phyloP scores from a whole-genome alignment of 129 eudicot genomes.

The Ambrosia trifida region DNA sequence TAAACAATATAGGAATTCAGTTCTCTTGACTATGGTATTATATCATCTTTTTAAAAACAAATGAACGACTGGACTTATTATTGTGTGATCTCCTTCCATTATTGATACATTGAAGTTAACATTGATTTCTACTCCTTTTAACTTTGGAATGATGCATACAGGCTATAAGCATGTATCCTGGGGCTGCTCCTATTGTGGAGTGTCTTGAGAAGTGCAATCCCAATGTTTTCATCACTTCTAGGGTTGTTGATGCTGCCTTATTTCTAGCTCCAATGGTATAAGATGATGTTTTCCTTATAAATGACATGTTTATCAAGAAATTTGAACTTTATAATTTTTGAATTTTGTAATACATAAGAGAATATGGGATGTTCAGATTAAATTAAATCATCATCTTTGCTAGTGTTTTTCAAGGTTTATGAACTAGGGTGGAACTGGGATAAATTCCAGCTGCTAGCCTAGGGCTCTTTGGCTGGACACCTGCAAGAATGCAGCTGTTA shows the following conservation, averaged over 20 bases:
- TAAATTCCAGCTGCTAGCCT: slow-evolving; percentile 68
- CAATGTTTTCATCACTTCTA: slow-evolving; percentile 79
- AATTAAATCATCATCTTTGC: slow-evolving; percentile 6
- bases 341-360: slow-evolving; percentile 10
- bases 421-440: slow-evolving; percentile 99
- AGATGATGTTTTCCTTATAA: slow-evolving; percentile 12
- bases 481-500: slow-evolving; percentile 96
- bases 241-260: slow-evolving; percentile 96
- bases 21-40: slow-evolving; percentile 23
- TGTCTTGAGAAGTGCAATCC: slow-evolving; percentile 84
- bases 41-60: neutral
- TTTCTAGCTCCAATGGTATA: slow-evolving; percentile 96
- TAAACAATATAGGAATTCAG: too few species aligned
- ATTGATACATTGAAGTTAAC: neutral
- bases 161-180: slow-evolving; percentile 85
- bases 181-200: slow-evolving; percentile 91
- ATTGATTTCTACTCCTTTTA: neutral
- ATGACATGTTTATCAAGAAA: neutral
- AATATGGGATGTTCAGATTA: slow-evolving; percentile 1
- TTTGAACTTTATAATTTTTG: neutral
- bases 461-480: slow-evolving; percentile 96
- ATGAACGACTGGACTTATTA: neutral
- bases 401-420: slow-evolving; percentile 57
- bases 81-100: neutral
- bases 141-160: slow-evolving; percentile 37